Conservation (phyloP, 1,284 basidiomycete species). For the Chalciporus sp. region DNA sequence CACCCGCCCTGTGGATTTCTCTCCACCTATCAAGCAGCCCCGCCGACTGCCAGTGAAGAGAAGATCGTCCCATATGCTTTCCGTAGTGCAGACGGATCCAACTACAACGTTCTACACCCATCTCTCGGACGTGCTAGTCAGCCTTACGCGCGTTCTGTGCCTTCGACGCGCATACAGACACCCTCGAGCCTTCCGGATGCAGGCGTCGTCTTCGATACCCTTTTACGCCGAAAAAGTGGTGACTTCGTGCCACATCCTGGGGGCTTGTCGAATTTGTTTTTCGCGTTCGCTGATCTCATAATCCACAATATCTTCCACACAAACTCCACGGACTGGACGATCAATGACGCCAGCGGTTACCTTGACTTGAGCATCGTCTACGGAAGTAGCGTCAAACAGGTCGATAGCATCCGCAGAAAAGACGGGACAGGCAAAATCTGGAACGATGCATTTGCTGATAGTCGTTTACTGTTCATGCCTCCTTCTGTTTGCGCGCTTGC, state of each 20-base stretch:
- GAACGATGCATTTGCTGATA: conserved; percentile 73
- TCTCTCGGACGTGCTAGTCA: conserved; percentile 59
- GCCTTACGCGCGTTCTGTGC: conserved; percentile 76
- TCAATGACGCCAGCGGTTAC: conserved; percentile 75
- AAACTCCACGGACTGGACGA: conserved; percentile 49
- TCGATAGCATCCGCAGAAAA: conserved; percentile 54
- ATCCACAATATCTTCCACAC: conserved; percentile 79
- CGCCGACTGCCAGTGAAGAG: not conserved
- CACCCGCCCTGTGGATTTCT: conserved; percentile 64
- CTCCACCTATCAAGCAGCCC: conserved; percentile 19
- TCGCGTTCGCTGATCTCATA: conserved; percentile 77
- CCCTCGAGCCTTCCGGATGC: conserved; percentile 62
- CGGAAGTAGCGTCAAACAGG: conserved; percentile 55
- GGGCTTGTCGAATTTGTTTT: conserved; percentile 69
- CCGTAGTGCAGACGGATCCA: conserved; percentile 58
- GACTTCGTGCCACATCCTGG: conserved; percentile 56
- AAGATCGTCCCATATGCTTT: conserved; percentile 45
- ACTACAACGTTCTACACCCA: conserved; percentile 58
- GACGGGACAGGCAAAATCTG: conserved; percentile 68
- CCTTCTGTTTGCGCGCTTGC: conserved; percentile 70
- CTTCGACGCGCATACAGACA: conserved; percentile 49
- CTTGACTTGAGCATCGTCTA: conserved; percentile 80
- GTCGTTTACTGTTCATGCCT: conserved; percentile 72
- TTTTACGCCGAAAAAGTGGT: conserved; percentile 55
- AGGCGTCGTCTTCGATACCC: conserved; percentile 70